These are phyloP conservation scores for Mercurialis annua DNA, from an alignment of 345 rosid species.

Conservation along the genomic window DNA sequence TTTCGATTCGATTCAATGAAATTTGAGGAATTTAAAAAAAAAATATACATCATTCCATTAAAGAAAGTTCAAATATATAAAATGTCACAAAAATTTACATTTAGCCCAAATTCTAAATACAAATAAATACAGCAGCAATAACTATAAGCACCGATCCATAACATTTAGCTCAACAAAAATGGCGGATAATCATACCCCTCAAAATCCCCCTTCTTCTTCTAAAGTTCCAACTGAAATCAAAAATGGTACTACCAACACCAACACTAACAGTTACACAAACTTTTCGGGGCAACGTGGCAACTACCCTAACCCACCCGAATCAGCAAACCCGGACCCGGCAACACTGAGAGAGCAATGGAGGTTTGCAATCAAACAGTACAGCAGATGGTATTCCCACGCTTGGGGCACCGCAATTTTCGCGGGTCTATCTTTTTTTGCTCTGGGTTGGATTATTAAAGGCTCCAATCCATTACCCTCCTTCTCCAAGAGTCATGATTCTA, in stretches of 20 bases:
- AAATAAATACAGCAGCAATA: too few relatives aligned
- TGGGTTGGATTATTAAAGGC: slow-evolving; percentile 87
- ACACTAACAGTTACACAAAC: slow-evolving; percentile 9
- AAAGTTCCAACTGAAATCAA: slow-evolving; percentile 4
- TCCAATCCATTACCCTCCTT: slow-evolving; percentile 79
- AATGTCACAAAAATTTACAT: too few relatives aligned
- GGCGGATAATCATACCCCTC: neutral
- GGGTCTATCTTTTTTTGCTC: slow-evolving; percentile 71
- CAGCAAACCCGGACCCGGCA: slow-evolving; percentile 61
- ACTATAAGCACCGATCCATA: too few relatives aligned
- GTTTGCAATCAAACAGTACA: slow-evolving; percentile 69
- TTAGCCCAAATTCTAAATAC: too few relatives aligned
- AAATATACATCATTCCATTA: too few relatives aligned
- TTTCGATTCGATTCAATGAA: too few relatives aligned
- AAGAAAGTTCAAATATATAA: too few relatives aligned
- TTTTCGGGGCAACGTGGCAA: slow-evolving; percentile 41
- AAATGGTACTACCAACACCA: neutral
- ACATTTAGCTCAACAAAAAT: neutral
- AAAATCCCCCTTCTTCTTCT: neutral
- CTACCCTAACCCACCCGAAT: slow-evolving; percentile 63
- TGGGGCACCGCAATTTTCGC: slow-evolving; percentile 95
- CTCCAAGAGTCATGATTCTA: slow-evolving; percentile 24
- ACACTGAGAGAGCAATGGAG: slow-evolving; percentile 86
- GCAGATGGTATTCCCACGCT: slow-evolving; percentile 78
- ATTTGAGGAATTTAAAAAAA: too few relatives aligned